Evolutionary conservation across 2,329 filamentous ascomycete genomes (phyloP).

Genomic region (Fusarium metavorans): DNA sequence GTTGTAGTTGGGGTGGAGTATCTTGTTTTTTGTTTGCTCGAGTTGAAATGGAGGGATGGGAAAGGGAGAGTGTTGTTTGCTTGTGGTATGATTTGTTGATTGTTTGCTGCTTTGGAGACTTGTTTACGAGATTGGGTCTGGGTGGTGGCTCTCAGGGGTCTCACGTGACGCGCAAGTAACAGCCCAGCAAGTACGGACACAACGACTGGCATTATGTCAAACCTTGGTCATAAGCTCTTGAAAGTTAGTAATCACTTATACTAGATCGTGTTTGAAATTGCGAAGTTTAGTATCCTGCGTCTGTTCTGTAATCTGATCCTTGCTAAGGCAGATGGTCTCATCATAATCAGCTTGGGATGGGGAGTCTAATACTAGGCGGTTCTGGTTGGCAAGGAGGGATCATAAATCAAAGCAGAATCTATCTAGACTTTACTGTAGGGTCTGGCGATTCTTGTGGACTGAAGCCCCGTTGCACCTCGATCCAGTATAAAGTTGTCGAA

Average conservation of each 20-base stretch:
- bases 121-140: not conserved
- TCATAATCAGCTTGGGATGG: not conserved
- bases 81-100: not conserved
- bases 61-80: not conserved
- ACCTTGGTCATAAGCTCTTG: too few relatives aligned
- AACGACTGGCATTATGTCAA: not conserved
- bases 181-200: not conserved
- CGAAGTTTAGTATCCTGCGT: not conserved
- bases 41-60: not conserved
- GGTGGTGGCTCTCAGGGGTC: not conserved
- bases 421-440: not conserved
- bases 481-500: not conserved
- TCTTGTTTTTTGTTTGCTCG: not conserved
- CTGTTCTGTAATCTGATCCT: not conserved
- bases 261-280: not conserved
- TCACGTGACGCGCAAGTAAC: not conserved
- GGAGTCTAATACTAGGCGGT: not conserved
- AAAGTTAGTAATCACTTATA: not conserved
- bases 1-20: not conserved
- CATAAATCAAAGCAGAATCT: not conserved
- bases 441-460: not conserved
- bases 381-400: not conserved
- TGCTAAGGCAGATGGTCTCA: not conserved
- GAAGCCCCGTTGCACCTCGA: not conserved
- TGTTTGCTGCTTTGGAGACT: not conserved